phyloP scores from a whole-genome alignment of 1,284 basidiomycete species.

The Sphaerobolus stellatus region DNA sequence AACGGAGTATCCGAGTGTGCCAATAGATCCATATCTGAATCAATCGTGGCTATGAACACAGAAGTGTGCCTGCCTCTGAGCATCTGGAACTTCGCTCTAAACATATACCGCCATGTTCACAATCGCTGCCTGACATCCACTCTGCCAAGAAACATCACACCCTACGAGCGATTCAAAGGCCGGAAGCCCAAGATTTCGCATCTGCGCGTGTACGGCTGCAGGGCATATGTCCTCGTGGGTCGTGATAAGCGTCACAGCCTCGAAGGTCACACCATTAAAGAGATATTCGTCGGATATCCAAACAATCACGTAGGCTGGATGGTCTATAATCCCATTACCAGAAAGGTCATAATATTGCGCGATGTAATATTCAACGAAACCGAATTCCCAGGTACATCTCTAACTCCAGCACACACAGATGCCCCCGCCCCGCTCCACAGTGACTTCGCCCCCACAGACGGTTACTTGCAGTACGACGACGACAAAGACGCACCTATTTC shows the following conservation, averaged over 20 bases:
- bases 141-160: background rate
- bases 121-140: constrained; percentile 15
- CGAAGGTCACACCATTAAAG: constrained; percentile 31
- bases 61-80: constrained; percentile 14
- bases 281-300: constrained; percentile 38
- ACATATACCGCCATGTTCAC: constrained; percentile 14
- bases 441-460: too few species aligned
- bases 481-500: too few species aligned
- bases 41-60: constrained; percentile 2
- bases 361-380: constrained; percentile 31
- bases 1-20: constrained; percentile 30
- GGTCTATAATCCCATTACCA: constrained; percentile 28
- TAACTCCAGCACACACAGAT: too few species aligned
- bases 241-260: constrained; percentile 30
- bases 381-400: constrained; percentile 18
- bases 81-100: constrained; percentile 18
- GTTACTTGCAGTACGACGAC: too few species aligned
- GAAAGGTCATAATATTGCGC: constrained; percentile 23
- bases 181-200: constrained; percentile 29
- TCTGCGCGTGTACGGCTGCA: constrained; percentile 33
- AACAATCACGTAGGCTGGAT: constrained; percentile 28
- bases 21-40: constrained; percentile 19
- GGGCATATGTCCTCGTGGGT: constrained; percentile 33
- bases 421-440: too few species aligned
- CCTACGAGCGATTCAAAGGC: constrained; percentile 7